A percentile compares a stretch with the other conserved stretches of the same genome.
These are phyloP conservation scores for Skeletonema menzelii DNA, from an alignment of 108 stramenopile species.

Conservation along the genomic window DNA sequence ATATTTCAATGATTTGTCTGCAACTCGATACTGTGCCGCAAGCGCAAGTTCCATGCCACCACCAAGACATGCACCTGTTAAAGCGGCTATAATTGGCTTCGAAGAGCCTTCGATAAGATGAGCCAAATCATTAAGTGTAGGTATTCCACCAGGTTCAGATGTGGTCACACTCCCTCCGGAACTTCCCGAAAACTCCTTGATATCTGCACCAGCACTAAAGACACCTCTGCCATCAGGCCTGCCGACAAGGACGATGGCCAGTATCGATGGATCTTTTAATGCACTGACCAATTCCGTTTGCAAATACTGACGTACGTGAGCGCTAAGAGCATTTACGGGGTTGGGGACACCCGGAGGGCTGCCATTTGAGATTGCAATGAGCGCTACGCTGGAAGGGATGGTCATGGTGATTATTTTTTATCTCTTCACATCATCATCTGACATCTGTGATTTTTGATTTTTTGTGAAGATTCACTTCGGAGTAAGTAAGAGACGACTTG, in stretches of 20 bases:
- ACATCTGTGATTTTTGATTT: neutral
- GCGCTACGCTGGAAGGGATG: slow-evolving; percentile 13
- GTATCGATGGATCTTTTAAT: slow-evolving; percentile 42
- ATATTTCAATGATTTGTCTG: slow-evolving; percentile 55
- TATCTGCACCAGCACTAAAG: slow-evolving; percentile 98
- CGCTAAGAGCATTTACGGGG: slow-evolving; percentile 79
- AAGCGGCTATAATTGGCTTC: slow-evolving; percentile 96
- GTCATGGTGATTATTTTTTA: neutral
- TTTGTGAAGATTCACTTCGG: neutral
- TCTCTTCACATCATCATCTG: too few relatives aligned
- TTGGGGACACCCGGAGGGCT: slow-evolving; percentile 19
- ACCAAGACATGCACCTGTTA: slow-evolving; percentile 88
- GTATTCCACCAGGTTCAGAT: slow-evolving; percentile 25
- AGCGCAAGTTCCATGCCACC: slow-evolving; percentile 96
- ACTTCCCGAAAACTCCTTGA: slow-evolving; percentile 84
- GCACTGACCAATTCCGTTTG: slow-evolving; percentile 42
- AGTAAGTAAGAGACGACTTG: neutral
- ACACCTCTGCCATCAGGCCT: slow-evolving; percentile 60
- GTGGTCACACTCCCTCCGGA: slow-evolving; percentile 15
- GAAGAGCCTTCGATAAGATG: slow-evolving; percentile 63
- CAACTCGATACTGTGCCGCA: slow-evolving; percentile 90
- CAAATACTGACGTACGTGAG: slow-evolving; percentile 47
- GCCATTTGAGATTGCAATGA: slow-evolving; percentile 47
- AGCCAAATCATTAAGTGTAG: slow-evolving; percentile 66
- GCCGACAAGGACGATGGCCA: slow-evolving; percentile 87